These are phyloP conservation scores for Cyberlindnera veronae DNA, from an alignment of 805 yeast genomes.

Conservation along the genomic window DNA sequence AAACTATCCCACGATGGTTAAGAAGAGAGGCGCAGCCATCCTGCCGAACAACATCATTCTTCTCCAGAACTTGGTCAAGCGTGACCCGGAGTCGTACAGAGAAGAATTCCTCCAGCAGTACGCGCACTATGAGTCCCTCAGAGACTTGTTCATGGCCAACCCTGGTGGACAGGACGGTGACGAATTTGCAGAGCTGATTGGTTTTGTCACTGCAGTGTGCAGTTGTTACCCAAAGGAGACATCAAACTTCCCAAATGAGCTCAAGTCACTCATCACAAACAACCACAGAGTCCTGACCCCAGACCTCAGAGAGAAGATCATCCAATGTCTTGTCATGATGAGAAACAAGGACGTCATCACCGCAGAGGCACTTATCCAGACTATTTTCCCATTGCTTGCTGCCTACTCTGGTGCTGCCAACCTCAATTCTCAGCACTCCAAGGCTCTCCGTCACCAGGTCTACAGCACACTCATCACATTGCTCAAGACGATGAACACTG, in stretches of 20 bases:
- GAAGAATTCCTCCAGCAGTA: slow-evolving; percentile 94
- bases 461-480: slow-evolving; percentile 76
- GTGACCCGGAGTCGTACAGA: slow-evolving; percentile 91
- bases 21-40: slow-evolving; percentile 86
- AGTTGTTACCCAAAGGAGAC: slow-evolving; percentile 89
- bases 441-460: slow-evolving; percentile 76
- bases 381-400: slow-evolving; percentile 79
- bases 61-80: slow-evolving; percentile 84
- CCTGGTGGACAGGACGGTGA: slow-evolving; percentile 48
- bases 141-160: slow-evolving; percentile 80
- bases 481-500: slow-evolving; percentile 78
- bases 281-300: slow-evolving; percentile 81
- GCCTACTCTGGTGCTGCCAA: slow-evolving; percentile 55
- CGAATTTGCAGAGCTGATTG: slow-evolving; percentile 72
- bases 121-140: slow-evolving; percentile 84
- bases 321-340: slow-evolving; percentile 84
- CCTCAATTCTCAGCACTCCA: slow-evolving; percentile 59
- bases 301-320: slow-evolving; percentile 87
- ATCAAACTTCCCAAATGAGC: slow-evolving; percentile 74
- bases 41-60: slow-evolving; percentile 89
- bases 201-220: slow-evolving; percentile 91
- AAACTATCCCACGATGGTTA: slow-evolving; percentile 55
- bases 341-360: slow-evolving; percentile 78
- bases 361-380: slow-evolving; percentile 78
- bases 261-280: slow-evolving; percentile 60